Base-by-base conservation (phyloP, 2,329 filamentous ascomycete species). In the Colletotrichum zoysiae region DNA sequence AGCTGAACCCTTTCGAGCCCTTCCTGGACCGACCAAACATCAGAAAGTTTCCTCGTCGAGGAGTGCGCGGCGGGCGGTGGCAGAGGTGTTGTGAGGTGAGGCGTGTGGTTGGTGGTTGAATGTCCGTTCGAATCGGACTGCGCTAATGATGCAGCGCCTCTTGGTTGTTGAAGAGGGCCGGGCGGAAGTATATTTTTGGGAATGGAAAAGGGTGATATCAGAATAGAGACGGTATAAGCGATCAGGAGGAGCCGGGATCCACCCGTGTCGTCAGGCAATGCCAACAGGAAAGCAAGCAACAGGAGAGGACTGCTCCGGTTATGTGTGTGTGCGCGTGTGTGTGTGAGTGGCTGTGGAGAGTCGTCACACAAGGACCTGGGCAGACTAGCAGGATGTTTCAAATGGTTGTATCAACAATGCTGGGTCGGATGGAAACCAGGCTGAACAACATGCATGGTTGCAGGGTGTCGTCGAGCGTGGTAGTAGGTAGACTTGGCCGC, bases 401-500 rank as follows among this genome's bases (percentile, higher is more conserved):
- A 73, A 72, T 75, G 73, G 72, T 72, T 62, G 76, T 74, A 73
- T 77, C 74, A 76, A 76, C 74, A 77, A 77, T 77, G 75, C 75
- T 76, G 70, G 74, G 65, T 60, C 58, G 63, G 73, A 67, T 67
- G 71, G 67, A 64, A 70, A 58, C 64, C 70, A 73, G 68, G 70
- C 60, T 64, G 67, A 64, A 65, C 68, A 65, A 67, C 67, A 70
- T 68, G 74, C 75, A 76, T 76, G 72, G 73, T 68, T 57, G 67
- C 65, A 73, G 71, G 66, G 65, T 74, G 60, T 42, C 40, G 57
- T 42, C 57, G 51, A 40, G 65, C 30, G 55, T 20, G 65, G 67
- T 58, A 57, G 67, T 58, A 60, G 38, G 57, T 64, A 38, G 23
- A 16, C 23, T 30, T 55, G 48, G 35, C 38, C 38, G 50, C 42